Conservation (phyloP, 139 green algal species). For the Zygnema circumcarinatum region DNA sequence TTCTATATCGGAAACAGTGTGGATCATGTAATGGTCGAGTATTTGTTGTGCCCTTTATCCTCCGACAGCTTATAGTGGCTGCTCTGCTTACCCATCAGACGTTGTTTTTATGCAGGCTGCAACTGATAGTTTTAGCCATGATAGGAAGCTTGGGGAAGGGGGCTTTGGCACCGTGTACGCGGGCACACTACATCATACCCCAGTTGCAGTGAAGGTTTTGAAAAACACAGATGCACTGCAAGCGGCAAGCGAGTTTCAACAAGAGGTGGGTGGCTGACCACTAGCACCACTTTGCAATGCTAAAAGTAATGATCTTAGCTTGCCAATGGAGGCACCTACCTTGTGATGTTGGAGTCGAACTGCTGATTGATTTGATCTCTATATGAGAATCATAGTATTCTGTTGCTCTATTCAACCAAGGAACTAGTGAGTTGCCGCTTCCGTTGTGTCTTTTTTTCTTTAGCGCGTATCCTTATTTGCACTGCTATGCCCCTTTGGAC, state of each 20-base stretch:
- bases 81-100: too few relatives aligned
- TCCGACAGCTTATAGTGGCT: too few relatives aligned
- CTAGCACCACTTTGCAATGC: background rate
- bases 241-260: slow-evolving; percentile 42
- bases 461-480: too few relatives aligned
- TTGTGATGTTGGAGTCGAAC: background rate
- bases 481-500: too few relatives aligned
- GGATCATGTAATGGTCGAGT: too few relatives aligned
- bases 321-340: background rate
- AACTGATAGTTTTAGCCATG: slow-evolving; percentile 36
- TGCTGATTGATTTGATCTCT: background rate
- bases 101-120: slow-evolving; percentile 26
- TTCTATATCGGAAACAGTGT: too few relatives aligned
- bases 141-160: slow-evolving; percentile 49
- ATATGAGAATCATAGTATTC: too few relatives aligned
- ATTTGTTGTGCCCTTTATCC: too few relatives aligned
- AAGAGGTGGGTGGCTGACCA: slow-evolving; percentile 43
- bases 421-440: too few relatives aligned
- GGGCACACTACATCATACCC: slow-evolving; percentile 51
- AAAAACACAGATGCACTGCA: slow-evolving; percentile 52
- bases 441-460: too few relatives aligned
- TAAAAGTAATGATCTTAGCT: background rate
- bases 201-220: slow-evolving; percentile 56
- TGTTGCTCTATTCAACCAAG: too few relatives aligned
- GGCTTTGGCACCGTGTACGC: slow-evolving; percentile 48